Evolutionary conservation across 192 early-diverging fungal species (phyloP).

Genomic region (Jimgerdemannia lactiflua): DNA sequence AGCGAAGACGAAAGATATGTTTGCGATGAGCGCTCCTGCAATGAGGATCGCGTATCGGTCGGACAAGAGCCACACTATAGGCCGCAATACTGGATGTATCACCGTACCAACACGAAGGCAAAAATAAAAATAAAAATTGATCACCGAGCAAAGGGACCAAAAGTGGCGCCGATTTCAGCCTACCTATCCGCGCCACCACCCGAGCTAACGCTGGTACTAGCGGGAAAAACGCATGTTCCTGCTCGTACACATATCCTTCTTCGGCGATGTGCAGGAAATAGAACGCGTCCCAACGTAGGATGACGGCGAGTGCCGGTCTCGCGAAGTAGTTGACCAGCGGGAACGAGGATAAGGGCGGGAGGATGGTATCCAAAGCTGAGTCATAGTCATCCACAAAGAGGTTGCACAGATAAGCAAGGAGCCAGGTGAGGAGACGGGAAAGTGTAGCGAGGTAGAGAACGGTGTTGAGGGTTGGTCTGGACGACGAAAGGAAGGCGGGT

Average conservation of each 20-base stretch:
- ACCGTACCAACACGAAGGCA: too few species aligned
- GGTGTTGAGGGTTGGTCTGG: neutral
- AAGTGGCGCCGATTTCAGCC: neutral
- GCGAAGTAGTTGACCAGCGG: neutral
- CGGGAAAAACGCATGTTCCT: slow-evolving; percentile 90
- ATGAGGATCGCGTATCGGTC: slow-evolving; percentile 44
- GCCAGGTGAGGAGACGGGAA: neutral
- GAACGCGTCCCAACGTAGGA: slow-evolving; percentile 88
- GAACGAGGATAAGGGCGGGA: neutral
- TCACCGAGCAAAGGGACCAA: neutral
- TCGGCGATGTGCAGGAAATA: slow-evolving; percentile 82
- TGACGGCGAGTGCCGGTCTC: slow-evolving; percentile 28
- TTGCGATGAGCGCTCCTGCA: slow-evolving; percentile 72
- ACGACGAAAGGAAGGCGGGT: neutral
- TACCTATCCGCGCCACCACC: slow-evolving; percentile 19
- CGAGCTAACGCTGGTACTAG: slow-evolving; percentile 66
- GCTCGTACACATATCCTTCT: slow-evolving; percentile 80
- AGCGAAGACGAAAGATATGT: slow-evolving; percentile 71
- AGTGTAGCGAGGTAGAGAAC: neutral
- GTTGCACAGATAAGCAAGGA: slow-evolving; percentile 1
- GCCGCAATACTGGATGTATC: slow-evolving; percentile 42
- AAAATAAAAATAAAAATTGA: neutral
- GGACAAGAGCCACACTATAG: slow-evolving; percentile 36
- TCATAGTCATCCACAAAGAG: slow-evolving; percentile 5
- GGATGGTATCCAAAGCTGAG: neutral